A percentile compares a stretch with the other conserved stretches of the same genome.
Conservation (phyloP, 2,329 filamentous ascomycete genomes). For the Calonectria henricotiae region DNA sequence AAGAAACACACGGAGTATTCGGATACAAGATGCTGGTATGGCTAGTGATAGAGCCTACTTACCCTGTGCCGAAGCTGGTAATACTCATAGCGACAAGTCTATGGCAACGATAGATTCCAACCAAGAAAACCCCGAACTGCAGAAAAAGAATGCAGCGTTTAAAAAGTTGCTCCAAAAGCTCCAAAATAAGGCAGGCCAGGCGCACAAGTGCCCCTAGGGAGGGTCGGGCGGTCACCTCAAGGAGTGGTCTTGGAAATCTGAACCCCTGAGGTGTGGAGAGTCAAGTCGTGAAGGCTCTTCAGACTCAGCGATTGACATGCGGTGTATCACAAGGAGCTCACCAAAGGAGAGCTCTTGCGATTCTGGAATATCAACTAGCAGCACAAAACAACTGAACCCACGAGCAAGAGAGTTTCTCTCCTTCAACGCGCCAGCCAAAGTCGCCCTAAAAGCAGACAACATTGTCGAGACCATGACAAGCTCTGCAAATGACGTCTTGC, state of each 20-base stretch:
- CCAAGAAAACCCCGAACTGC: constrained; percentile 28
- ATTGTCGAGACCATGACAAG: background rate
- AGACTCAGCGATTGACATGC: constrained; percentile 35
- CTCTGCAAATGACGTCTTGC: background rate
- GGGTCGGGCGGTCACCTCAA: constrained; percentile 7
- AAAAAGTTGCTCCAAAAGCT: constrained; percentile 53
- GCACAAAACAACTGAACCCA: constrained; percentile 52
- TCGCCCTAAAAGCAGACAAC: background rate
- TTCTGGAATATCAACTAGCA: constrained; percentile 41
- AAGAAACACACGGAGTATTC: background rate
- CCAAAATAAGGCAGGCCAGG: constrained; percentile 33
- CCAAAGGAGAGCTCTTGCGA: constrained; percentile 42
- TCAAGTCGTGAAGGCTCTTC: constrained; percentile 14
- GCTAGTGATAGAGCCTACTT: background rate
- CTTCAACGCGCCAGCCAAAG: constrained; percentile 37
- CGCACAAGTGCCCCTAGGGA: constrained; percentile 20
- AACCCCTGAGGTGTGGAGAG: background rate
- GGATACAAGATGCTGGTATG: background rate
- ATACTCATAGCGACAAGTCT: background rate
- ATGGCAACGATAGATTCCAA: background rate
- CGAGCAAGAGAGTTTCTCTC: constrained; percentile 58
- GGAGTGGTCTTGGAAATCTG: constrained; percentile 24
- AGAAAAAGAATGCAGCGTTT: constrained; percentile 49
- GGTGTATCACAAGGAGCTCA: background rate
- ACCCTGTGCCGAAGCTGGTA: background rate